Conservation (phyloP, 768 basidiomycete genomes). For the Terana coerulea region DNA sequence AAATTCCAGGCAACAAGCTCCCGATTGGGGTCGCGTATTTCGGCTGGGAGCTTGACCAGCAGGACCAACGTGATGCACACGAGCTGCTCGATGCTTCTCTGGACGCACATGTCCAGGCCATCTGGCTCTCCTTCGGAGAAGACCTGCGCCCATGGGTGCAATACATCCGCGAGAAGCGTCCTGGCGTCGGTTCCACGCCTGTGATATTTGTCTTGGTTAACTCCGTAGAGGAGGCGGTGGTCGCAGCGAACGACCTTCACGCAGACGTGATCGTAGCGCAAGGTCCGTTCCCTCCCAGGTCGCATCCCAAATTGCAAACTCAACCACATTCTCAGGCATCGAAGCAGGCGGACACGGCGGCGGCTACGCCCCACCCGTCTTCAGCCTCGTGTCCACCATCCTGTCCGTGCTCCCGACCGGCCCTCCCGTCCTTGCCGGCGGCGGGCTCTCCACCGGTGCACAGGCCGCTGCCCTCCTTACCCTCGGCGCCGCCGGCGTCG, state of each 20-base stretch:
- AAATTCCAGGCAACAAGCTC: constrained; percentile 22
- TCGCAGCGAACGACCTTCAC: constrained; percentile 63
- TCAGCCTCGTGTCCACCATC: constrained; percentile 57
- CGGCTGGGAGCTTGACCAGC: constrained; percentile 63
- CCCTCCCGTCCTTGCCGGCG: constrained; percentile 67
- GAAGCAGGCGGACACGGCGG: constrained; percentile 82
- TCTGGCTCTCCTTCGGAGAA: constrained; percentile 75
- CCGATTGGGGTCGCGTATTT: constrained; percentile 77
- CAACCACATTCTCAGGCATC: constrained; percentile 47
- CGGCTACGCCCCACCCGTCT: constrained; percentile 50
- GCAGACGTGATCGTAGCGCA: constrained; percentile 76
- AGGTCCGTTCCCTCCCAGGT: constrained; percentile 40
- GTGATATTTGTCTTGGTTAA: constrained; percentile 65
- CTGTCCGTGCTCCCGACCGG: constrained; percentile 36
- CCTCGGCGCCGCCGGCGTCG: constrained; percentile 66
- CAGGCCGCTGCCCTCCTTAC: constrained; percentile 64
- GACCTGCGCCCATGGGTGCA: constrained; percentile 57
- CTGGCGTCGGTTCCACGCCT: constrained; percentile 32
- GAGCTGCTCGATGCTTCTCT: constrained; percentile 48
- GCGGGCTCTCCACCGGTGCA: constrained; percentile 61
- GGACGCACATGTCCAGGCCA: constrained; percentile 51
- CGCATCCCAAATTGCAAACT: not conserved
- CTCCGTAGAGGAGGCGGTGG: constrained; percentile 53
- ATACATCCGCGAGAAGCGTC: constrained; percentile 54
- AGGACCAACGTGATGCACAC: constrained; percentile 31